Evolutionary conservation across 1,139 yeast species (phyloP).

Genomic region (Suhomyces ambrosiae): DNA sequence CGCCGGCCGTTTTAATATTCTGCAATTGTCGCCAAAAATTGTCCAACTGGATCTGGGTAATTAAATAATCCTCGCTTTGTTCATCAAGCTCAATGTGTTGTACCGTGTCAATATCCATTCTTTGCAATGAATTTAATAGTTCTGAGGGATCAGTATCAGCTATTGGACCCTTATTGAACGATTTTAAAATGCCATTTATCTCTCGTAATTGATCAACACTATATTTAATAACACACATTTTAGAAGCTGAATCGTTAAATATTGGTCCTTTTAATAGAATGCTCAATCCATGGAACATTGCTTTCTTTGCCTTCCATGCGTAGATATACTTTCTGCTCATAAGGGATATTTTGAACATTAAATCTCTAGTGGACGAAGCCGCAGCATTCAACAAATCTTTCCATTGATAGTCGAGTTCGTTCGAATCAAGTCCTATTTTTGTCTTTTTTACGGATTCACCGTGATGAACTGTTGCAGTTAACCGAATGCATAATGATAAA

Average conservation of each 20-base stretch:
- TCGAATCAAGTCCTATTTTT: conserved; percentile 8
- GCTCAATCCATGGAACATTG: conserved; percentile 16
- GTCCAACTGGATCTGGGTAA: conserved; percentile 25
- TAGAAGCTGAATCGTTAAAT: conserved; percentile 3
- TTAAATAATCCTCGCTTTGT: conserved; percentile 17
- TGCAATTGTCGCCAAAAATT: conserved; percentile 17
- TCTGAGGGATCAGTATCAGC: conserved; percentile 6
- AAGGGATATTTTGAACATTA: conserved; percentile 7
- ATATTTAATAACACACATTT: conserved; percentile 5
- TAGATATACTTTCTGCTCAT: conserved; percentile 20
- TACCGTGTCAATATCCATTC: conserved; percentile 4
- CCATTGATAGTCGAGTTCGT: not conserved
- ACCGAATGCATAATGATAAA: conserved; percentile 12
- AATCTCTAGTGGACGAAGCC: conserved; percentile 10
- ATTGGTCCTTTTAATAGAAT: conserved; percentile 9
- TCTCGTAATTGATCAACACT: conserved; percentile 10
- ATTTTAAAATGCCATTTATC: conserved; percentile 6
- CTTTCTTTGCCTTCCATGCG: conserved; percentile 23
- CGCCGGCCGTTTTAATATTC: conserved; percentile 3
- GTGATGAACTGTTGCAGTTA: conserved; percentile 10
- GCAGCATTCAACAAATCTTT: conserved; percentile 11
- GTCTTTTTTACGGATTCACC: conserved; percentile 6
- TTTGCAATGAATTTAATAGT: conserved; percentile 4
- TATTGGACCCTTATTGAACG: conserved; percentile 1
- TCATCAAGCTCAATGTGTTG: conserved; percentile 13